Evolutionary conservation across 164 flowering plant genomes (phyloP), one percentile per base, ranked within the genome.

Genomic region (Saururus chinensis): DNA sequence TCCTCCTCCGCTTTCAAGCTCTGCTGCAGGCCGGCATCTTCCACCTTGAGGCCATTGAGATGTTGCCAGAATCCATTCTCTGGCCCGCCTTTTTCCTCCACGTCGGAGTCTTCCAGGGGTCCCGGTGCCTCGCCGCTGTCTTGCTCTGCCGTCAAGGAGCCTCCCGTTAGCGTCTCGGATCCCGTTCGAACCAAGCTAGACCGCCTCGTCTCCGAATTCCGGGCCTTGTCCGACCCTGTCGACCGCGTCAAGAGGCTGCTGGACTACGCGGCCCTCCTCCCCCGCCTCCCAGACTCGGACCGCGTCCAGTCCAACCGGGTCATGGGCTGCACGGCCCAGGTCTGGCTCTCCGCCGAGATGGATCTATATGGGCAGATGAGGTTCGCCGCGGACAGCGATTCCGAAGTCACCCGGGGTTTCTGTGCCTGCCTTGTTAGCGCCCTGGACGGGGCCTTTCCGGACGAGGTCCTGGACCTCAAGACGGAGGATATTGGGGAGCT

Each of bases 291-390:
- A 4, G 83, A 75, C 4, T 68, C 83, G 8, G 58, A 73, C 24
- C 75, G 81, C 20, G 72, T 74, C 3, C 63, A 67, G 17, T 66
- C 66, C 30, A 93, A 86, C 64, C 78, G 95, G 16, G 97, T 93
- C 19, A 82, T 80, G 84, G 98, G 98, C 7, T 93, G 99, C 70
- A 84, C 95, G 11, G 85, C 95, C 4, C 89, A 77, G 75, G 99
- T 93, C 17, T 90, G 99, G 97, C 25, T 93, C 59, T 76, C 76
- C 14, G 89, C 68, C 56, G 51, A 40, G 22, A 56, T 88, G 78
- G 95, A 80, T 42, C 73, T 62, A 19, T 68, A 60, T 0, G 83
- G 87, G 35, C 76, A 71, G 74, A 72, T 92, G 79, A 70, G 89
- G 63, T 81, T 89, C 65, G n/a, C 35, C 52, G 96, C 87, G 0